Base-by-base conservation (phyloP, 1,139 yeast species). In the Debaryomycetaceae sp. region DNA sequence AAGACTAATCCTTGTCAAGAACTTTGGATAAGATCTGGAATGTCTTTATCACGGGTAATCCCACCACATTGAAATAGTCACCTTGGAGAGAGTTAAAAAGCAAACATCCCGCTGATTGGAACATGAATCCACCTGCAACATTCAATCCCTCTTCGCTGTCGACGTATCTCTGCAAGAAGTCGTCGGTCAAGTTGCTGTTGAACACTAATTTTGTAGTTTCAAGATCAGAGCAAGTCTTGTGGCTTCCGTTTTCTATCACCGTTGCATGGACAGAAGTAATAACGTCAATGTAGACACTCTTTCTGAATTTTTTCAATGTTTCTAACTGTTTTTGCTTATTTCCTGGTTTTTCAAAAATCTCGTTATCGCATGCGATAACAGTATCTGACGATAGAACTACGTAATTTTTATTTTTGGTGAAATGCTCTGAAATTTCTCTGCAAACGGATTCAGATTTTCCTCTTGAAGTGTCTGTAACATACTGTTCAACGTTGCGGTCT, bases 111-210 rank as follows among this genome's bases (percentile, higher is more conserved):
- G 58, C 56, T 1, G 82, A 87, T 59, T 92, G 98, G 45, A 84
- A 83, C 51, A 83, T 83, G 64, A 88, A 89, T 1, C 98, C 98
- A 6, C 97, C 98, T 1, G 98, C 97, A 1, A 87, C 97, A 33
- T 77, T 73, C 5, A 71, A 45, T 0, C 94, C 98, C 58, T 91
- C 98, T 19, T 76, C 84, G 2, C 81, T 66, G 1, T 72, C 73
- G 8, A 87, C 82, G 58, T 91, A 92, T 13, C 70, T 67, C 30
- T 73, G 53, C 3, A 91, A 57, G 30, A 82, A 63, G 14, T 70
- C 78, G 44, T 79, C 80, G 1, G 79, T 69, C 11, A 80, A 57
- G 3, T 61, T 51, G 1, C 58, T 46, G 41, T 64, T 63, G 41
- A 69, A 70, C 8, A 35, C 36, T 16, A 71, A 49, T 3, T 41